Base-by-base conservation (phyloP, 768 basidiomycete species). In the Xerocomus potaroensis region DNA sequence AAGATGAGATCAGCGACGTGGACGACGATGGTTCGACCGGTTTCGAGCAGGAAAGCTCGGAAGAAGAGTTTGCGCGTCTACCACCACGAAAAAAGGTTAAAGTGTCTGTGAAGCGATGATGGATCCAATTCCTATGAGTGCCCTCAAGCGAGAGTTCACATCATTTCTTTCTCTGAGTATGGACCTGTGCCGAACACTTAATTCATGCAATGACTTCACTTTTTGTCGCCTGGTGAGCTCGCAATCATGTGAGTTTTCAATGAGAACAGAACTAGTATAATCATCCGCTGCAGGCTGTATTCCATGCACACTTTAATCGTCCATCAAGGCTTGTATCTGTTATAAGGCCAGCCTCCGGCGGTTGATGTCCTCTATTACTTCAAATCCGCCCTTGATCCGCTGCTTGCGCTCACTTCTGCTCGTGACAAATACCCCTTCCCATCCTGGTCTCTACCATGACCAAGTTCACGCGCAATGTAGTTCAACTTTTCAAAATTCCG, bases 1-100 rank as follows among this genome's bases (percentile, higher is more conserved):
- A 83, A 23, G 83, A 83, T 54, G 83, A 82, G 56, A 74, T 79
- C 46, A 81, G 77, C 34, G 83, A 82, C 24, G 77, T 71, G 5
- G 71, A 74, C 53, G 26, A 27, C n/a, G 73, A 72, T 15, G 68
- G 65, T 8, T 71, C 67, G 22, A 66, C 64, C 15, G 73, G 72
- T 31, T 53, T 50, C 12, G 75, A 74, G 44, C 73, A 71, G 51
- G 69, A 62, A 22, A 76, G 71, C 39, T 34, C 42, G 32, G 72
- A 72, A 43, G 73, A 76, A 31, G 80, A 80, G 27, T 61, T 72
- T 19, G 75, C 78, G 30, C 55, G 59, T 44, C 70, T 67, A 21
- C 78, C 82, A 26, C 62, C 66, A 16, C 45, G 37, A 6, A 87
- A 87, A 69, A 84, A 75, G 64, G 65, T 67, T 36, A 81, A 75